Evolutionary conservation across 805 yeast species (phyloP).

Genomic region (Maudiozyma bulderi): DNA sequence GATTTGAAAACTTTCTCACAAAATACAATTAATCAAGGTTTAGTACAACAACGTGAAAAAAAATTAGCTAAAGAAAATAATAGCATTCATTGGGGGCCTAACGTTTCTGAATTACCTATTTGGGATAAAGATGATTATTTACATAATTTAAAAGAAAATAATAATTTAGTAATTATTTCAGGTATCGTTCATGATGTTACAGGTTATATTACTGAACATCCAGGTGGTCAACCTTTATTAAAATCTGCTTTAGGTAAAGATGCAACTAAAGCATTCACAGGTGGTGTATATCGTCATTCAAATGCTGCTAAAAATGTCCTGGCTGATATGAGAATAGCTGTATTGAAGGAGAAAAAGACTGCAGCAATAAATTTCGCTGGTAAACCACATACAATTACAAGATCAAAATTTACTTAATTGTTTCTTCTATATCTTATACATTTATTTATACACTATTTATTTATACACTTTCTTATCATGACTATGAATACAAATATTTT

Average conservation of each 20-base stretch:
- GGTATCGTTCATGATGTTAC: slow-evolving; percentile 76
- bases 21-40: slow-evolving; percentile 74
- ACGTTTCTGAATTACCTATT: slow-evolving; percentile 55
- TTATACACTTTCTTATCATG: no score
- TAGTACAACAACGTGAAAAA: slow-evolving; percentile 76
- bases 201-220: slow-evolving; percentile 62
- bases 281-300: slow-evolving; percentile 78
- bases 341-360: slow-evolving; percentile 58
- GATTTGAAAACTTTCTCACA: slow-evolving; percentile 69
- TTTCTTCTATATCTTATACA: background rate
- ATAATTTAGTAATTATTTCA: slow-evolving; percentile 58
- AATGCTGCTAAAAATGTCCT: slow-evolving; percentile 78
- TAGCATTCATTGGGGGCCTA: slow-evolving; percentile 66
- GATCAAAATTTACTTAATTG: slow-evolving; percentile 5
- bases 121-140: slow-evolving; percentile 61
- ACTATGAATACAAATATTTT: background rate
- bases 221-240: slow-evolving; percentile 72
- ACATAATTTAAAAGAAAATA: slow-evolving; percentile 39
- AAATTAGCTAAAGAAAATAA: slow-evolving; percentile 55
- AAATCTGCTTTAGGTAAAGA: slow-evolving; percentile 70
- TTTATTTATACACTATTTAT: background rate
- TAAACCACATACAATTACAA: slow-evolving; percentile 27
- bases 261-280: slow-evolving; percentile 76
- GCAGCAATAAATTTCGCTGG: slow-evolving; percentile 36
- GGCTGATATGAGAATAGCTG: slow-evolving; percentile 77